Percentiles rank a stretch among this genome's conserved stretches.
Conservation (phyloP, 2,329 filamentous ascomycete genomes). For the Sclerotiophoma versabilis region DNA sequence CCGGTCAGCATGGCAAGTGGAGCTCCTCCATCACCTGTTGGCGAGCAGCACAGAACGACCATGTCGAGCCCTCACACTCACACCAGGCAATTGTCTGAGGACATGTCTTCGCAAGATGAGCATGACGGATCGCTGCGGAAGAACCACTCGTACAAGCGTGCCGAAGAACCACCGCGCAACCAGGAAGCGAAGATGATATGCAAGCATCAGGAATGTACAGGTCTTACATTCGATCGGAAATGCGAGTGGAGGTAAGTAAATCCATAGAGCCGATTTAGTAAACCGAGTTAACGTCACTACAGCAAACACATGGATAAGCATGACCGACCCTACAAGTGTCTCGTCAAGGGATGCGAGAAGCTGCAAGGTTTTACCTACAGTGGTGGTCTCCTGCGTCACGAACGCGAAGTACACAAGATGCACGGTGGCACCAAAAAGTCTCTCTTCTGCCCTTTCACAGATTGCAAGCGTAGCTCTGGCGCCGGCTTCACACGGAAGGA, state of each 20-base stretch:
- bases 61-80: constrained; percentile 33
- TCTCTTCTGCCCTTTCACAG: constrained; percentile 82
- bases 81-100: constrained; percentile 34
- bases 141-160: constrained; percentile 50
- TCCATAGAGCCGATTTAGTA: not conserved
- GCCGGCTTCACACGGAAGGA: constrained; percentile 93
- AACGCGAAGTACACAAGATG: constrained; percentile 91
- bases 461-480: constrained; percentile 88
- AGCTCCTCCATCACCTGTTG: constrained; percentile 38
- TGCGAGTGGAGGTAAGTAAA: constrained; percentile 90
- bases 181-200: constrained; percentile 79
- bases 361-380: constrained; percentile 95
- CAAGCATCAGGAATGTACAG: constrained; percentile 69
- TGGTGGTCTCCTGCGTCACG: constrained; percentile 85
- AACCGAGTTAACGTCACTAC: not conserved
- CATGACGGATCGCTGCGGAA: constrained; percentile 40
- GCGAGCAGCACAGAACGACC: constrained; percentile 28
- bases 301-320: constrained; percentile 99
- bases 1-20: constrained; percentile 43
- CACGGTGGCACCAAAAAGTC: constrained; percentile 88
- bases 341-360: constrained; percentile 83
- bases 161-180: constrained; percentile 66
- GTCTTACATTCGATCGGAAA: constrained; percentile 77
- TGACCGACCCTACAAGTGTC: constrained; percentile 89
- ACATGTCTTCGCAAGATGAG: constrained; percentile 40